Evolutionary conservation across 2,329 filamentous ascomycete genomes (phyloP).

Genomic region (Exophiala xenobiotica): DNA sequence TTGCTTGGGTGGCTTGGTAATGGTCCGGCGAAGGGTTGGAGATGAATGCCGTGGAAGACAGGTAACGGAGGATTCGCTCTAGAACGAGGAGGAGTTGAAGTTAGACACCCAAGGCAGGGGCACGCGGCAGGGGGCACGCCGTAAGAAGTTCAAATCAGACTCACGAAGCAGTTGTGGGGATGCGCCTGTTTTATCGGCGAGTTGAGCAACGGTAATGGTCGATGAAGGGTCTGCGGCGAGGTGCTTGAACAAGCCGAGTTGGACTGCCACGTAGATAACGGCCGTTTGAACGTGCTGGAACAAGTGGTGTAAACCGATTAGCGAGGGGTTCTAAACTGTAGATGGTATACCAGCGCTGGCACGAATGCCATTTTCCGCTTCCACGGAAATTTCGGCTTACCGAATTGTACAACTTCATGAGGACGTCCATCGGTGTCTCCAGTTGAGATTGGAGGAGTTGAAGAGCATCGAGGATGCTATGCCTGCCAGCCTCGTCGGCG

Average conservation of each 20-base stretch:
- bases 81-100: neutral
- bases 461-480: conserved; percentile 27
- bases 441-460: conserved; percentile 27
- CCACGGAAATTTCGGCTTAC: too few relatives aligned
- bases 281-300: conserved; percentile 25
- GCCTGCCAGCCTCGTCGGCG: conserved; percentile 27
- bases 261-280: conserved; percentile 23
- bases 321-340: too few relatives aligned
- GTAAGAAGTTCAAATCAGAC: neutral
- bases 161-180: conserved; percentile 25
- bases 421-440: conserved; percentile 23
- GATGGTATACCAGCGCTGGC: too few relatives aligned
- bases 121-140: too few relatives aligned
- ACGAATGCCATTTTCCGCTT: too few relatives aligned
- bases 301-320: neutral
- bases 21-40: conserved; percentile 16
- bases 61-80: conserved; percentile 31
- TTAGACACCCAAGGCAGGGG: too few relatives aligned
- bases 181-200: conserved; percentile 19
- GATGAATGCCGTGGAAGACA: conserved; percentile 27
- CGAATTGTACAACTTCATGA: conserved; percentile 20
- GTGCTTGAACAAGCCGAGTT: conserved; percentile 29
- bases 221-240: neutral
- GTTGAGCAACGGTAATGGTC: conserved; percentile 20
- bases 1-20: conserved; percentile 29